Evolutionary conservation across 495 filamentous ascomycete genomes (phyloP).

Genomic region (Xanthoparmelia taractica): DNA sequence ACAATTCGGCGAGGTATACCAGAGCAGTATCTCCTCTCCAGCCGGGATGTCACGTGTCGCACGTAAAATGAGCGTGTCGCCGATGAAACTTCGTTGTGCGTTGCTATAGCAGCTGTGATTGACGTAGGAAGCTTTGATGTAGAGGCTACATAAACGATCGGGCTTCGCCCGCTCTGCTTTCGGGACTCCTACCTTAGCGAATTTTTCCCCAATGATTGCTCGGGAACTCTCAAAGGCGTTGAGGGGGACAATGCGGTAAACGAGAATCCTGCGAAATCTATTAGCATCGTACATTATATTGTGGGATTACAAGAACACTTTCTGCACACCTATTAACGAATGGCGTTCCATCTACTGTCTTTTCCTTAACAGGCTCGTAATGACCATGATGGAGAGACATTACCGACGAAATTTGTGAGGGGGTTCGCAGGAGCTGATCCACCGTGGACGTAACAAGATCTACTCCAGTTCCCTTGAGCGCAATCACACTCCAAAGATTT

Average conservation of each 20-base stretch:
- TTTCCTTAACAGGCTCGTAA: slow-evolving; percentile 28
- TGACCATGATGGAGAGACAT: slow-evolving; percentile 40
- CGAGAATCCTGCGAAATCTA: slow-evolving; percentile 38
- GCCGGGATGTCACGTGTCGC: slow-evolving; percentile 38
- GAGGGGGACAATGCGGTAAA: slow-evolving; percentile 38
- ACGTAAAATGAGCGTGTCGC: slow-evolving; percentile 51
- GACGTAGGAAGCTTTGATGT: slow-evolving; percentile 46
- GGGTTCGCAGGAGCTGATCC: slow-evolving; percentile 46
- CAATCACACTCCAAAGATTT: too few species aligned
- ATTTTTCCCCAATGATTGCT: slow-evolving; percentile 26
- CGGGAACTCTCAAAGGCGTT: slow-evolving; percentile 45
- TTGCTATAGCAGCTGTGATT: slow-evolving; percentile 51
- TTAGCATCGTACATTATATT: too few species aligned
- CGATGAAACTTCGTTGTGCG: slow-evolving; percentile 43
- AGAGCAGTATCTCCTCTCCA: slow-evolving; percentile 42
- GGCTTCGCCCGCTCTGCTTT: too few species aligned
- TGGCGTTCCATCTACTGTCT: slow-evolving; percentile 37
- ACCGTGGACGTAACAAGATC: slow-evolving; percentile 37
- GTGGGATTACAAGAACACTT: too few species aligned
- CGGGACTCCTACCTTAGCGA: too few species aligned
- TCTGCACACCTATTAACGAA: slow-evolving; percentile 51
- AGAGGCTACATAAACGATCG: too few species aligned
- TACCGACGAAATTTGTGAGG: slow-evolving; percentile 36
- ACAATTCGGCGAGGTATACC: slow-evolving; percentile 28
- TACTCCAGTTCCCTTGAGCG: slow-evolving; percentile 32